phyloP scores from a whole-genome alignment of 2,329 filamentous ascomycete genomes.

The Penicillium sp. region DNA sequence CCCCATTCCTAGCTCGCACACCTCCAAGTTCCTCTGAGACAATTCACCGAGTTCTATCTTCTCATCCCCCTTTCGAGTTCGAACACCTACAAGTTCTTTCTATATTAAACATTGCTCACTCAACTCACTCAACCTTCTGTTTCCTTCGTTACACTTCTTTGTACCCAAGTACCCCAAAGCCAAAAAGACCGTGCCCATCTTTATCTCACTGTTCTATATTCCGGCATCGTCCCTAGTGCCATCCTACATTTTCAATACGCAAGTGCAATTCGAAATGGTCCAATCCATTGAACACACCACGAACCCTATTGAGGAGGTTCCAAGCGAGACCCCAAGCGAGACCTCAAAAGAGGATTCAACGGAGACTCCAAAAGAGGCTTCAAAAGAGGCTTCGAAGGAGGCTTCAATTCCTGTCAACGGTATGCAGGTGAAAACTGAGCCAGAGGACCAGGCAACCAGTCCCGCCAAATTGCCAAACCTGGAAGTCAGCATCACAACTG shows the following conservation, averaged over 20 bases:
- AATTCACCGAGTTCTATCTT: not conserved
- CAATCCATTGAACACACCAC: too few species aligned
- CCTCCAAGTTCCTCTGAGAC: too few species aligned
- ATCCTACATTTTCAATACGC: not conserved
- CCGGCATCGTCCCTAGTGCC: not conserved
- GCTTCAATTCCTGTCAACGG: not conserved
- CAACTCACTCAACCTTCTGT: not conserved
- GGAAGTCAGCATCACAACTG: not conserved
- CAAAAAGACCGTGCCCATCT: not conserved
- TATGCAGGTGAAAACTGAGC: not conserved
- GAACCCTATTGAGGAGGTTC: not conserved
- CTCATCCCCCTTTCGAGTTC: not conserved
- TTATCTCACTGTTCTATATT: too few species aligned
- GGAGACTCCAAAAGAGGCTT: not conserved
- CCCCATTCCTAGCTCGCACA: not conserved
- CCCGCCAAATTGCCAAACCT: not conserved
- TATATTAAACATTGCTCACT: not conserved
- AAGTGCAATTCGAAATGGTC: not conserved
- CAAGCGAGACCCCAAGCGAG: too few species aligned
- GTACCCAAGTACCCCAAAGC: not conserved
- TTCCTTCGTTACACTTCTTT: not conserved
- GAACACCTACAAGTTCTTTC: not conserved
- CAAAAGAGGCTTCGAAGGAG: too few species aligned
- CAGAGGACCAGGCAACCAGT: not conserved
- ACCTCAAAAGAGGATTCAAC: too few species aligned